These are phyloP conservation scores for Bruguiera hainesii DNA, from an alignment of 441 rosid species.

Conservation along the genomic window DNA sequence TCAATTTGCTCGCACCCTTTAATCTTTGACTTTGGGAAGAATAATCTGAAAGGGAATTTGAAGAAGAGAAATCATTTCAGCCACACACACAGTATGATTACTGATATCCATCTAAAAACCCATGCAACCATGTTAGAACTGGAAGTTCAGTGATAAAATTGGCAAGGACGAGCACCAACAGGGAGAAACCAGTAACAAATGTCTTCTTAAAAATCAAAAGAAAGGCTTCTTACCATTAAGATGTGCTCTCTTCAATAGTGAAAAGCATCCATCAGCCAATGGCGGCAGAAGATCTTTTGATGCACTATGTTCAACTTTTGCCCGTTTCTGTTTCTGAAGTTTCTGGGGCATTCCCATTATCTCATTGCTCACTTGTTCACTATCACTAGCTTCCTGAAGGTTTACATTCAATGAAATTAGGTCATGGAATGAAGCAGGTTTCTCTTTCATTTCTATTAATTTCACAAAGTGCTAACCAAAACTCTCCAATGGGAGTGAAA, in stretches of 20 bases:
- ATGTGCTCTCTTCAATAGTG: slow-evolving; percentile 61
- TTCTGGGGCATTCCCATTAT: slow-evolving; percentile 38
- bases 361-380: slow-evolving; percentile 68
- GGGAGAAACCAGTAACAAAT: not conserved
- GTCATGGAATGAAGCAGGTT: slow-evolving; percentile 9
- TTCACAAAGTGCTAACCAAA: too few relatives aligned
- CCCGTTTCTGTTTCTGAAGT: slow-evolving; percentile 59
- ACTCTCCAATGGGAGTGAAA: too few relatives aligned
- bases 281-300: slow-evolving; percentile 39
- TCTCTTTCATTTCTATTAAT: too few relatives aligned
- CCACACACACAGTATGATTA: too few relatives aligned
- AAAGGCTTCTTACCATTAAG: slow-evolving; percentile 48
- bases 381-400: slow-evolving; percentile 68
- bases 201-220: slow-evolving; percentile 9
- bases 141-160: slow-evolving; percentile 3
- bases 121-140: not conserved
- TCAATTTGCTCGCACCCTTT: too few relatives aligned
- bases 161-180: slow-evolving; percentile 5
- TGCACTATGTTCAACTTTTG: slow-evolving; percentile 34
- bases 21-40: too few relatives aligned
- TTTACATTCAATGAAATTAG: slow-evolving; percentile 13
- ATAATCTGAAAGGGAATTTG: too few relatives aligned
- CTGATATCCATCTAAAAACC: too few relatives aligned
- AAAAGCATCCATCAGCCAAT: slow-evolving; percentile 64
- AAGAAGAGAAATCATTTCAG: too few relatives aligned